Base-by-base conservation (phyloP, 2,329 filamentous ascomycete species). In the Fusarium buharicum region DNA sequence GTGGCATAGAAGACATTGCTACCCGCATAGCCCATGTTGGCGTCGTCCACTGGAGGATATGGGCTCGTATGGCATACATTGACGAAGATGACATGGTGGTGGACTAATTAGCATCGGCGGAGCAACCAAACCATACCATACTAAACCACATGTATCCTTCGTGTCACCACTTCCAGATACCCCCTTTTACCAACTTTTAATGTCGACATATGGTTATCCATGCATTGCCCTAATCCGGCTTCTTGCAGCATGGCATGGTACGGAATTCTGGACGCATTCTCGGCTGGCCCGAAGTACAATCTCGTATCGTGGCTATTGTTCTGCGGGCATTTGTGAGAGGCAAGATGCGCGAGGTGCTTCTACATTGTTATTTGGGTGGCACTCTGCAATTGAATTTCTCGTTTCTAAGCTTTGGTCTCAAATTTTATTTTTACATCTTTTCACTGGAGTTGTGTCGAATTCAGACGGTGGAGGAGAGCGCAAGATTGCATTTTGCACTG, bases 21-120 rank as follows among this genome's bases (percentile, higher is more conserved):
- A 89, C 88, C 39, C 87, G 91, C 40, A 82, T 97, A 46, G 89
- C 92, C 6, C 94, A 97, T 71, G 86, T 97, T 39, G 87, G 91
- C 13, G 83, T 95, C 6, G 78, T 98, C 20, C 93, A 97, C 76
- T 97, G 93, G 93, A 85, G 91, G 44, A 90, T 97, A 4, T 98
- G 93, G 92, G 85, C 86, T 2, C 85, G 86, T 3, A 80, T 96
- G 49, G 86, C 90, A 12, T 97, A 97, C 72, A 64, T 77, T 13
- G 75, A 75, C 22, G 81, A 79, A 24, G 75, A 79, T 48, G 74
- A 73, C 44, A 74, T 75, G 70, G 59, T 67, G 24, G 57, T 75
- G 50, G 76, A 78, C 36, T 70, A 68, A 60, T 34, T 43, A 47
- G 34, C 30, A 12, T 20, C 36, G 22, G 44, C 34, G 33, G 39